These are phyloP conservation scores for Trichoderma breve DNA, from an alignment of 2,329 filamentous ascomycete genomes.

Conservation along the genomic window DNA sequence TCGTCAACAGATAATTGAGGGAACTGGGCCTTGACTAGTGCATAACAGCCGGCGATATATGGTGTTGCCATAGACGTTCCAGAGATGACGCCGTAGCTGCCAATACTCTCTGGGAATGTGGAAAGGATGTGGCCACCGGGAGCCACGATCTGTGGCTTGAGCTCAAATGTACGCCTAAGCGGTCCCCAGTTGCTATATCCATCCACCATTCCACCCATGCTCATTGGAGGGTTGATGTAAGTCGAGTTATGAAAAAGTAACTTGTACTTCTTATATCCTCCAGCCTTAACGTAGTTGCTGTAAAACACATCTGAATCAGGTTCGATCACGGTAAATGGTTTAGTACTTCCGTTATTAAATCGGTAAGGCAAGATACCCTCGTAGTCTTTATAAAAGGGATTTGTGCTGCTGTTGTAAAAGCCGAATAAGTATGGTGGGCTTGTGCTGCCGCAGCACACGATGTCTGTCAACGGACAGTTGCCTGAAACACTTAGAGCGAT, in stretches of 20 bases:
- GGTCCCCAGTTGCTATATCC: background rate
- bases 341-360: background rate
- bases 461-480: background rate
- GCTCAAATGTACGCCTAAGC: background rate
- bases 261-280: background rate
- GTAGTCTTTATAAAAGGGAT: background rate
- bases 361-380: background rate
- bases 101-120: background rate
- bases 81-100: background rate
- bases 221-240: background rate
- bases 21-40: background rate
- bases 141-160: background rate
- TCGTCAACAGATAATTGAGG: background rate
- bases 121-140: constrained; percentile 1
- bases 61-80: constrained; percentile 7
- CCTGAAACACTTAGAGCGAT: background rate
- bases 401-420: background rate
- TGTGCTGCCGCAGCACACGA: background rate
- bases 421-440: background rate
- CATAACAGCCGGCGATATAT: background rate
- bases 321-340: background rate
- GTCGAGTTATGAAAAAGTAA: background rate
- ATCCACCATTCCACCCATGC: background rate
- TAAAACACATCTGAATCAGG: background rate
- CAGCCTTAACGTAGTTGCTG: background rate